Conservation (phyloP, 768 basidiomycete species). For the Panellus pusillus region DNA sequence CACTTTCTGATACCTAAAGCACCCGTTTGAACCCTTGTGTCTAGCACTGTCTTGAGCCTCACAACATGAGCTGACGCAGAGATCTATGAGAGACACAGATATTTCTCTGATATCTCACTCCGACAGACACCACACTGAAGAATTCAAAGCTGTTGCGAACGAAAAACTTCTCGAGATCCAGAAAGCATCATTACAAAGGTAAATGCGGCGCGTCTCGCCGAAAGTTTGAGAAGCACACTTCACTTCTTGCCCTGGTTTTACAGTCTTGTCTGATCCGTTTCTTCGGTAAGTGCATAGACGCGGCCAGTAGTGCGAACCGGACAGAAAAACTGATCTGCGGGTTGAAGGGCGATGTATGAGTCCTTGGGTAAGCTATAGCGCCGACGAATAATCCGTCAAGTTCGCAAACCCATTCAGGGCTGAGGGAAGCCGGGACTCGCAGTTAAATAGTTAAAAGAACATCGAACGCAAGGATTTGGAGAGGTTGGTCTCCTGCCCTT, state of each 20-base stretch:
- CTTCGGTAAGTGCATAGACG: conserved; percentile 46
- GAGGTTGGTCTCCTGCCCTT: conserved; percentile 6
- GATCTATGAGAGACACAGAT: conserved; percentile 71
- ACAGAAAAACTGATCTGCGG: conserved; percentile 15
- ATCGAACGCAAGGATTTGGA: conserved; percentile 4
- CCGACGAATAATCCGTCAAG: conserved; percentile 14
- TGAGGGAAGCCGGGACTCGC: conserved; percentile 12
- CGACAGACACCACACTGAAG: conserved; percentile 71
- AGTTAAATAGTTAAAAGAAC: conserved; percentile 18
- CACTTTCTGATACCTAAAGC: neutral
- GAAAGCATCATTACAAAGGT: conserved; percentile 85
- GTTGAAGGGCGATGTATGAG: conserved; percentile 15
- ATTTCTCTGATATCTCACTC: conserved; percentile 83
- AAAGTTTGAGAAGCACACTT: conserved; percentile 1
- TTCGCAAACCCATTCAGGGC: conserved; percentile 1
- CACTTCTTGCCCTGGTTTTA: conserved; percentile 2
- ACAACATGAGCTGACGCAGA: conserved; percentile 62
- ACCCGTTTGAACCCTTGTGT: conserved; percentile 6
- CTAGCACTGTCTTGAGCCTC: conserved; percentile 70
- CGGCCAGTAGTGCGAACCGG: conserved; percentile 4
- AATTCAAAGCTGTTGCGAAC: conserved; percentile 57
- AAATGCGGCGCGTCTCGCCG: conserved; percentile 8
- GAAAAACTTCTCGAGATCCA: conserved; percentile 74
- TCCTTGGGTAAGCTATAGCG: conserved; percentile 13
- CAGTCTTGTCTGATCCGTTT: conserved; percentile 74